A percentile compares a stretch with the other conserved stretches of the same genome.
Evolutionary conservation across 495 filamentous ascomycete genomes (phyloP).

Genomic region (Amphirosellinia nigrospora): DNA sequence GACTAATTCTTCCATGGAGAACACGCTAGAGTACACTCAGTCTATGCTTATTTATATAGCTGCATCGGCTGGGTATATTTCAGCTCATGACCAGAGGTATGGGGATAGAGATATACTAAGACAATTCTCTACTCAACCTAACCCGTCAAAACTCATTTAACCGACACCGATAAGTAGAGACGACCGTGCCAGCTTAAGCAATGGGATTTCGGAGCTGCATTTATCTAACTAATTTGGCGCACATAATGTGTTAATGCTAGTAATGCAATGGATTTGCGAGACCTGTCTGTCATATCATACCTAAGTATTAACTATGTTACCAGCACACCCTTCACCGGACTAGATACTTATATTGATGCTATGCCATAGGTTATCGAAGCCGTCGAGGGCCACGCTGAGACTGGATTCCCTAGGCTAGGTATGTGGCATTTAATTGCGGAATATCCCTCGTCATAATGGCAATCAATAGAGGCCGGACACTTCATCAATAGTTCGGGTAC

Average conservation of each 20-base stretch:
- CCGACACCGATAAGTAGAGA: not conserved
- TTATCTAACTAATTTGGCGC: not conserved
- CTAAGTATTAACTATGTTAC: too few species aligned
- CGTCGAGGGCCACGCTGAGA: too few species aligned
- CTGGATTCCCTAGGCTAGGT: not conserved
- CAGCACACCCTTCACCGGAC: too few species aligned
- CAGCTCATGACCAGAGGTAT: not conserved
- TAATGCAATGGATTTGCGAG: conserved; percentile 6
- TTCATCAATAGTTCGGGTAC: not conserved
- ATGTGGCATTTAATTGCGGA: not conserved
- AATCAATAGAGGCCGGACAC: not conserved
- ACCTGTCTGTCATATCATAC: not conserved
- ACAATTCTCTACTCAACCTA: not conserved
- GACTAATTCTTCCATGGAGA: not conserved
- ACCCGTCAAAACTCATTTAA: not conserved
- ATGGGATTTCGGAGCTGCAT: not conserved
- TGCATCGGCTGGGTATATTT: not conserved
- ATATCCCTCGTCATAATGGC: not conserved
- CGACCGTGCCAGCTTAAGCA: not conserved
- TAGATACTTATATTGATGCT: too few species aligned
- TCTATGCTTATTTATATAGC: not conserved
- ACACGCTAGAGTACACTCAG: not conserved
- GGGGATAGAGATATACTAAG: not conserved
- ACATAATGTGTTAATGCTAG: conserved; percentile 9
- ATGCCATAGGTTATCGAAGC: not conserved